phyloP scores from a whole-genome alignment of 2,329 filamentous ascomycete genomes.

The Xylariaceae sp. region DNA sequence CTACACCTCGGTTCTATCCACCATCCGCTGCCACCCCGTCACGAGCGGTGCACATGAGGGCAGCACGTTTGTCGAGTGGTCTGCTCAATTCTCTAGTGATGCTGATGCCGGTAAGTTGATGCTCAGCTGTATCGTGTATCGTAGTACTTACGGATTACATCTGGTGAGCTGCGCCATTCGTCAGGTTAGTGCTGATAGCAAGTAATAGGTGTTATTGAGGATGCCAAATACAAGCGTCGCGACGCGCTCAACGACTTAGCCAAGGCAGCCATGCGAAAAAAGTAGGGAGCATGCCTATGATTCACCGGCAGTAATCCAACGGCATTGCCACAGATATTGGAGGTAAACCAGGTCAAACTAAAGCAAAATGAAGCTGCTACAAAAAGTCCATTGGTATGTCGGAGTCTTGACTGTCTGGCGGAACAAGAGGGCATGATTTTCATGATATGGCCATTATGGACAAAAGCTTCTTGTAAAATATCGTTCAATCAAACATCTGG shows the following conservation, averaged over 20 bases:
- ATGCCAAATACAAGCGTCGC: constrained; percentile 71
- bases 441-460: too few species aligned
- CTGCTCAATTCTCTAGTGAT: constrained; percentile 64
- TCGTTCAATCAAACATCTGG: too few species aligned
- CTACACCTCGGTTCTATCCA: constrained; percentile 63
- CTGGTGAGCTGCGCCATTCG: background rate
- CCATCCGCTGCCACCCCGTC: constrained; percentile 58
- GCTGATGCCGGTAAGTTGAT: constrained; percentile 57
- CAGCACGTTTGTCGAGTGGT: constrained; percentile 64
- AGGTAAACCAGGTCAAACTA: background rate
- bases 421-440: too few species aligned
- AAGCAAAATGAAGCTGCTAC: too few species aligned
- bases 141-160: background rate
- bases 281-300: constrained; percentile 10
- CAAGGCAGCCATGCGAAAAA: constrained; percentile 39
- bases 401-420: too few species aligned
- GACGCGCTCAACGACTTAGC: constrained; percentile 64
- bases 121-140: background rate
- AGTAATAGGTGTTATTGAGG: constrained; percentile 59
- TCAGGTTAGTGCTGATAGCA: constrained; percentile 16
- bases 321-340: too few species aligned
- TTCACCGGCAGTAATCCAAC: background rate
- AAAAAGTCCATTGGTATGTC: too few species aligned
- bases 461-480: too few species aligned
- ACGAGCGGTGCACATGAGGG: constrained; percentile 61